A percentile compares a stretch with the other conserved stretches of the same genome.
These are phyloP conservation scores for Wickerhamomyces sp. DNA, from an alignment of 1,139 yeast genomes.

Conservation along the genomic window DNA sequence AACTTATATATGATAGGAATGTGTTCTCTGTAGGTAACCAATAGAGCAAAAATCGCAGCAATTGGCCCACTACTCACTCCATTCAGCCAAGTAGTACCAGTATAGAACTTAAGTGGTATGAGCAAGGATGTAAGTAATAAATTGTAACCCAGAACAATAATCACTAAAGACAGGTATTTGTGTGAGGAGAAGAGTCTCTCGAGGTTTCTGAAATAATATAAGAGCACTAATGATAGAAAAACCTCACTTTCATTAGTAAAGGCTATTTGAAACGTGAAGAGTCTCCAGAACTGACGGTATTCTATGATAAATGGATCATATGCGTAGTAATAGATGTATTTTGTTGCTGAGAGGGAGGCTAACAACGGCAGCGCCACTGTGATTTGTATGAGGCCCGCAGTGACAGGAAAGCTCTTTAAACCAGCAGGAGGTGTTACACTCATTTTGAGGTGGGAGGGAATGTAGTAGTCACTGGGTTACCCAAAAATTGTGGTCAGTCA, in stretches of 20 bases:
- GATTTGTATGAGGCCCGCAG: conserved; percentile 39
- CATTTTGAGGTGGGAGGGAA: too few species aligned
- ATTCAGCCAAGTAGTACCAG: conserved; percentile 26
- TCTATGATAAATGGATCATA: conserved; percentile 55
- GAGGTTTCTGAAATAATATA: conserved; percentile 56
- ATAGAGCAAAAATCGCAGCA: conserved; percentile 53
- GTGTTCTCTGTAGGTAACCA: conserved; percentile 49
- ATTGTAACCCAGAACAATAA: conserved; percentile 28
- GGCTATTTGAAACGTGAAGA: conserved; percentile 48
- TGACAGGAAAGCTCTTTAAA: conserved; percentile 54
- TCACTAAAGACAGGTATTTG: conserved; percentile 38
- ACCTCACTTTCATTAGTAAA: conserved; percentile 67
- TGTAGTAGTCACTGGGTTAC: too few species aligned
- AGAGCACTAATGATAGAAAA: conserved; percentile 42
- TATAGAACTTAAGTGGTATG: conserved; percentile 32
- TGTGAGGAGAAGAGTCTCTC: conserved; percentile 64
- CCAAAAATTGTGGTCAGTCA: too few species aligned
- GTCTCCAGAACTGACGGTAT: conserved; percentile 68
- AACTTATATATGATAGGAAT: conserved; percentile 62
- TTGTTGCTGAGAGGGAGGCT: conserved; percentile 51
- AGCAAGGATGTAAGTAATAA: conserved; percentile 27
- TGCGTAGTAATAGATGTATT: conserved; percentile 47
- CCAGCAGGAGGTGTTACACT: conserved; percentile 44
- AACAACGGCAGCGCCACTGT: conserved; percentile 43
- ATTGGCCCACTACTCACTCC: conserved; percentile 54